Base-by-base conservation (phyloP, 2,329 filamentous ascomycete genomes). In the Hyphodiscus sp. region DNA sequence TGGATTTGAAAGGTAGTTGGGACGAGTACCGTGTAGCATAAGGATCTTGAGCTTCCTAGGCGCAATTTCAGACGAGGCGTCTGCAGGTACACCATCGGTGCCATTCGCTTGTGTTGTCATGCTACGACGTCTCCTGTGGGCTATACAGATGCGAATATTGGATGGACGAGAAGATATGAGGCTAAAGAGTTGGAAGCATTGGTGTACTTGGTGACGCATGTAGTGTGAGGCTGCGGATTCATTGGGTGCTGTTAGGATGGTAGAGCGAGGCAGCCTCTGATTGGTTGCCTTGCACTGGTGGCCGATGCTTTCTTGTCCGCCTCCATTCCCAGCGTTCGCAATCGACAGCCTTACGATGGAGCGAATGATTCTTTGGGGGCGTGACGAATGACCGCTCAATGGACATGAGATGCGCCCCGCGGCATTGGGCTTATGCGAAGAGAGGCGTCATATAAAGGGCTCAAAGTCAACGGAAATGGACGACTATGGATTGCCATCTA, bases 21-120 rank as follows among this genome's bases (percentile, higher is more conserved):
- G 23, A 49, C 23, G 62, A 71, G 52, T 68, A 83, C 82, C 87
- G 65, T 91, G 87, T 26, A 91, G 77, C 86, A 91, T 89, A 45
- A 91, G 75, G 58, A 91, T 84, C 70, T 84, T 89, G 54, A 85
- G 54, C 48, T 67, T 66, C 42, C 60, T 51, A 20, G 49, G 53
- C 20, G 38, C 49, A 30, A 43, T 13, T 10, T 20, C 47, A 2
- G 20, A n/a, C 16, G 29, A 41, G 11, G 26, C 42, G 9, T 49
- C 44, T 51, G 49, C 45, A 11, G 52, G 48, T 20, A 49, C 8
- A 1, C 48, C 41, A 18, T 16, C 44, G 20, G 33, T 38, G 16
- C 54, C 56, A 50, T 55, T 60, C 19, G 50, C 16, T 7, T 53
- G 44, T 20, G 42, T 44, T 33, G 53, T 47, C 56, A 58, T 58